Percentiles rank a stretch among this genome's conserved stretches.
phyloP scores from a whole-genome alignment of 345 rosid species.

The Isatis tinctoria region DNA sequence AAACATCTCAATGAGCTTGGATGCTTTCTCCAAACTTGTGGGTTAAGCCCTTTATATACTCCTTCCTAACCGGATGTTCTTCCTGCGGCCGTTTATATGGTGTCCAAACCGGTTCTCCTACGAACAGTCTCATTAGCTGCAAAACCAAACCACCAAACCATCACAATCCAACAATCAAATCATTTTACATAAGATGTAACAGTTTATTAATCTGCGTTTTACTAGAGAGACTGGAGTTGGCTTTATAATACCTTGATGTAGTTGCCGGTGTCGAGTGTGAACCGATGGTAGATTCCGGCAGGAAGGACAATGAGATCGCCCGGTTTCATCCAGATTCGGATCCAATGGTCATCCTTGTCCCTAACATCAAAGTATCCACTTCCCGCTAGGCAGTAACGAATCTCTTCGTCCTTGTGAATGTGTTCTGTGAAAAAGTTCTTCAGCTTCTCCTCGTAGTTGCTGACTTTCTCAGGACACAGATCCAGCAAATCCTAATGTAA shows the following conservation, averaged over 20 bases:
- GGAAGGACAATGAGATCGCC: constrained; percentile 82
- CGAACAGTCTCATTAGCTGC: constrained; percentile 85
- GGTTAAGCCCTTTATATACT: constrained; percentile 43
- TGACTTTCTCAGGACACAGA: constrained; percentile 75
- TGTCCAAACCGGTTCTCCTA: constrained; percentile 86
- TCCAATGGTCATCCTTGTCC: constrained; percentile 73
- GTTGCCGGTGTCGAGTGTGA: constrained; percentile 77
- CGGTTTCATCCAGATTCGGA: constrained; percentile 64
- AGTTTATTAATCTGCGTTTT: not conserved
- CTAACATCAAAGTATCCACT: constrained; percentile 89
- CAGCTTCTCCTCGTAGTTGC: constrained; percentile 82
- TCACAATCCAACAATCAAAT: not conserved
- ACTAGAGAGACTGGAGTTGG: not conserved
- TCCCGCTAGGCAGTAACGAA: constrained; percentile 79
- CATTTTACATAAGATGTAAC: not conserved
- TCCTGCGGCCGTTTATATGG: constrained; percentile 83
- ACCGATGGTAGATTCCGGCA: constrained; percentile 84
- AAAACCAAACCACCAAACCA: not conserved
- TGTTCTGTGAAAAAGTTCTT: constrained; percentile 85
- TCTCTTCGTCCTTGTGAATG: constrained; percentile 85
- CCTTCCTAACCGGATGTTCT: constrained; percentile 72
- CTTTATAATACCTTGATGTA: constrained; percentile 54
- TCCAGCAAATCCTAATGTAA: constrained; percentile 66
- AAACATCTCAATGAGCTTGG: constrained; percentile 12
- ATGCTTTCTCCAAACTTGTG: constrained; percentile 30